Evolutionary conservation across 2,329 filamentous ascomycete genomes (phyloP).

Genomic region (Fusarium begoniae): DNA sequence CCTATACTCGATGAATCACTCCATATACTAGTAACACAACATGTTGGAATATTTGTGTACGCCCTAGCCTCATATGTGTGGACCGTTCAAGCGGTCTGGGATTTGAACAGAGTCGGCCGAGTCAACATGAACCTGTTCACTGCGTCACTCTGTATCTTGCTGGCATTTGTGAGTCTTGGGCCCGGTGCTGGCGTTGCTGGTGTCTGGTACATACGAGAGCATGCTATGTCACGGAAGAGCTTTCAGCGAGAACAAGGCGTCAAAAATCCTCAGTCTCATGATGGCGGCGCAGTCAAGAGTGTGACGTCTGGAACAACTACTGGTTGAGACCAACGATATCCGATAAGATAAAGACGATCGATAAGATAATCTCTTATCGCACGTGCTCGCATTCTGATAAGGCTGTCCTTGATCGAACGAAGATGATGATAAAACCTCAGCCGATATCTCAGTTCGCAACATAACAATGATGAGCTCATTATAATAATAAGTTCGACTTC

Average conservation of each 20-base stretch:
- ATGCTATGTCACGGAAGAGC: background rate
- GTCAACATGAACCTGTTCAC: background rate
- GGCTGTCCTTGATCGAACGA: too few species aligned
- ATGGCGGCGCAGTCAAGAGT: background rate
- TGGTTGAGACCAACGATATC: background rate
- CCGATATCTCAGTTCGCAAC: background rate
- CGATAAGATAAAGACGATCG: background rate
- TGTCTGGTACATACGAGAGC: background rate
- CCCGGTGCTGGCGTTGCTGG: background rate
- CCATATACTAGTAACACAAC: rapidly evolving
- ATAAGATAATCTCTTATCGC: background rate
- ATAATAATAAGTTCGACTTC: background rate
- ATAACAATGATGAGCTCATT: background rate
- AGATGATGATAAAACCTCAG: background rate
- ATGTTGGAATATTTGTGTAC: rapidly evolving
- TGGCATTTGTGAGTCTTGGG: background rate
- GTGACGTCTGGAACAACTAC: background rate
- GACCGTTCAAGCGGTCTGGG: background rate
- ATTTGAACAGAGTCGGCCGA: background rate
- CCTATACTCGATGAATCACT: rapidly evolving
- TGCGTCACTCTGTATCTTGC: background rate
- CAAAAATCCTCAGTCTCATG: background rate
- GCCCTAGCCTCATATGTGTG: background rate
- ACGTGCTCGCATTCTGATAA: background rate
- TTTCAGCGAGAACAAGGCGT: background rate